Evolutionary conservation across 768 basidiomycete genomes (phyloP).

Genomic region (Suillus variegatus): DNA sequence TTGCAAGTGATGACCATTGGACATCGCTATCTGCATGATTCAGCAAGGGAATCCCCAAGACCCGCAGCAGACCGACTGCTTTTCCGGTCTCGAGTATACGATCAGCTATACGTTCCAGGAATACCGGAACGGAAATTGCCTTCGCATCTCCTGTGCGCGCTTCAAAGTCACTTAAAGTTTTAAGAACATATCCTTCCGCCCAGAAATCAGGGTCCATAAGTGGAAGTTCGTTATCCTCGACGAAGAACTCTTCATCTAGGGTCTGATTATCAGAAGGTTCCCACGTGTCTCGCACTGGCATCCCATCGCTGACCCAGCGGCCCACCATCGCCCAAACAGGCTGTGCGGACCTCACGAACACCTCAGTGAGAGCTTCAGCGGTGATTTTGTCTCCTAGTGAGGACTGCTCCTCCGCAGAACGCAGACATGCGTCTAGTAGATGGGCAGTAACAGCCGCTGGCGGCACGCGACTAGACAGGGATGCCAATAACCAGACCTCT

Average conservation of each 20-base stretch:
- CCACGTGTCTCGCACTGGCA: slow-evolving; percentile 49
- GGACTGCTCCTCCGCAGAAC: slow-evolving; percentile 55
- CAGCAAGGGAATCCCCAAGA: slow-evolving; percentile 38
- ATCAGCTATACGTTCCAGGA: slow-evolving; percentile 61
- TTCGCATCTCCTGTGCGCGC: slow-evolving; percentile 24
- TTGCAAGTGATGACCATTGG: slow-evolving; percentile 45
- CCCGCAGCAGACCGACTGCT: slow-evolving; percentile 71
- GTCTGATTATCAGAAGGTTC: slow-evolving; percentile 18
- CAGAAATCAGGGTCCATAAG: slow-evolving; percentile 77
- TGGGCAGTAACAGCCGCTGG: slow-evolving; percentile 57
- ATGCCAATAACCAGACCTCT: slow-evolving; percentile 43
- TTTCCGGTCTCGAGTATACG: slow-evolving; percentile 71
- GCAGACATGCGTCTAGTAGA: slow-evolving; percentile 64
- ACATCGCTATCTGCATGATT: slow-evolving; percentile 28
- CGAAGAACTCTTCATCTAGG: slow-evolving; percentile 79
- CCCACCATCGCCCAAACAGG: slow-evolving; percentile 76
- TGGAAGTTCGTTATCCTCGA: slow-evolving; percentile 68
- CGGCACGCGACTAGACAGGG: slow-evolving; percentile 39
- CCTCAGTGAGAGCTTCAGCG: slow-evolving; percentile 55
- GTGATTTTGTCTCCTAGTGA: slow-evolving; percentile 59
- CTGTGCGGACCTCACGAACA: slow-evolving; percentile 64
- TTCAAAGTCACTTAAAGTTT: slow-evolving; percentile 38
- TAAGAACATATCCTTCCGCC: slow-evolving; percentile 67
- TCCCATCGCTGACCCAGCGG: slow-evolving; percentile 73
- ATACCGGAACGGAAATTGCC: slow-evolving; percentile 48